Evolutionary conservation across 2,329 filamentous ascomycete genomes (phyloP).

Genomic region (Anthostomella pinea): DNA sequence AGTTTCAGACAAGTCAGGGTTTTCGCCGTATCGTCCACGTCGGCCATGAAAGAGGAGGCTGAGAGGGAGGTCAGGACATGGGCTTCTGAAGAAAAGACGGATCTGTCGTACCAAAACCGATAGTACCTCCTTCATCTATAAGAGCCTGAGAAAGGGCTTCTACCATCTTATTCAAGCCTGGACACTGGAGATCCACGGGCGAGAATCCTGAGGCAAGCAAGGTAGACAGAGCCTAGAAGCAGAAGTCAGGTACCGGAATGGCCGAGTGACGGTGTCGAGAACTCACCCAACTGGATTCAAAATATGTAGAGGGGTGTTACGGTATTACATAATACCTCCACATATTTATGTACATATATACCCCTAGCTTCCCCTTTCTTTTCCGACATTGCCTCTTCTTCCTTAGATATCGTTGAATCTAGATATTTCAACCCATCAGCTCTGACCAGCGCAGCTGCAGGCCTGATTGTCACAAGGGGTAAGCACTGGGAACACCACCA

Average conservation of each 20-base stretch:
- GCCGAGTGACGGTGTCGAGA: not conserved
- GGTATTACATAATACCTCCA: no score
- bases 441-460: no score
- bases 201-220: constrained; percentile 14
- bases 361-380: no score
- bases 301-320: no score
- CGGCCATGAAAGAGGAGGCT: constrained; percentile 16
- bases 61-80: not conserved
- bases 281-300: constrained; percentile 20
- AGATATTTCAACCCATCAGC: no score
- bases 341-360: no score
- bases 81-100: no score
- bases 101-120: constrained; percentile 24
- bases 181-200: constrained; percentile 9
- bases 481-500: constrained; percentile 22
- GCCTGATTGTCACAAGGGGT: no score
- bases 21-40: constrained; percentile 21
- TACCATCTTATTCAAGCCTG: constrained; percentile 15
- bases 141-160: constrained; percentile 17
- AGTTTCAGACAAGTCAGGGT: constrained; percentile 16
- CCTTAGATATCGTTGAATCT: no score
- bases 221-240: constrained; percentile 13
- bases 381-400: no score
- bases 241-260: constrained; percentile 3
- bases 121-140: constrained; percentile 16